Percentiles rank a stretch among this genome's conserved stretches.
Evolutionary conservation across 192 early-diverging fungal species (phyloP).

Genomic region (Coemansia sp.): DNA sequence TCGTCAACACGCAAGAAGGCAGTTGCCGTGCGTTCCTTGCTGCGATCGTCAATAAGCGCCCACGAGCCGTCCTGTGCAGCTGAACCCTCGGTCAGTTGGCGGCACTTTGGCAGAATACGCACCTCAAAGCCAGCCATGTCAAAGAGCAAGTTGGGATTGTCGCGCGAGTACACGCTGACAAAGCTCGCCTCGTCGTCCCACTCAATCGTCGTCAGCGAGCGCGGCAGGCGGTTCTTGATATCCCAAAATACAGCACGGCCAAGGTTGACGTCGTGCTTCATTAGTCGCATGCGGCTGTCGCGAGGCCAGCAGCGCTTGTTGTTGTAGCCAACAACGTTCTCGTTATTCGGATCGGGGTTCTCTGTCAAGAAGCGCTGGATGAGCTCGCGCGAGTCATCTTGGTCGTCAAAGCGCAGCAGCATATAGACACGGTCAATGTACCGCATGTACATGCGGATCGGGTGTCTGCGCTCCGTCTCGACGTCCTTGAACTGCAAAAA

Average conservation of each 20-base stretch:
- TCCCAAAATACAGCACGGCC: conserved; percentile 99
- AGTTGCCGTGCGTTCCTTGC: conserved; percentile 97
- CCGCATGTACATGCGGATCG: conserved; percentile 94
- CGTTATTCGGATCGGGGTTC: conserved; percentile 98
- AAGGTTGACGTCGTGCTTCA: conserved; percentile 98
- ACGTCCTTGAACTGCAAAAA: conserved; percentile 96
- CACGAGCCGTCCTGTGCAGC: conserved; percentile 65
- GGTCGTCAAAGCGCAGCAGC: conserved; percentile 87
- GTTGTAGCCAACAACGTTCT: conserved; percentile 98
- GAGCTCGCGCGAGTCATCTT: conserved; percentile 90
- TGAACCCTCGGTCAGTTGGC: conserved; percentile 78
- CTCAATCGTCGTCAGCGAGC: conserved; percentile 95
- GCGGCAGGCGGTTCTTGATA: conserved; percentile 96
- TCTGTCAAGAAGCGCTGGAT: conserved; percentile 97
- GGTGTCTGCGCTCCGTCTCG: conserved; percentile 91
- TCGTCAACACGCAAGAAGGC: conserved; percentile 98
- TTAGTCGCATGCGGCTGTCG: conserved; percentile 97
- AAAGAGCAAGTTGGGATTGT: conserved; percentile 98
- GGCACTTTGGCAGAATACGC: conserved; percentile 91
- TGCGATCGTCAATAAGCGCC: conserved; percentile 96
- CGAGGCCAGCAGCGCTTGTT: conserved; percentile 99
- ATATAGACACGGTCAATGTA: conserved; percentile 95
- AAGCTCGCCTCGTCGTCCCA: conserved; percentile 91
- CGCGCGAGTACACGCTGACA: conserved; percentile 94
- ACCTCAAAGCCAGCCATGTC: conserved; percentile 92